Evolutionary conservation across 495 filamentous ascomycete species (phyloP).

Genomic region (Talaromyces liani): DNA sequence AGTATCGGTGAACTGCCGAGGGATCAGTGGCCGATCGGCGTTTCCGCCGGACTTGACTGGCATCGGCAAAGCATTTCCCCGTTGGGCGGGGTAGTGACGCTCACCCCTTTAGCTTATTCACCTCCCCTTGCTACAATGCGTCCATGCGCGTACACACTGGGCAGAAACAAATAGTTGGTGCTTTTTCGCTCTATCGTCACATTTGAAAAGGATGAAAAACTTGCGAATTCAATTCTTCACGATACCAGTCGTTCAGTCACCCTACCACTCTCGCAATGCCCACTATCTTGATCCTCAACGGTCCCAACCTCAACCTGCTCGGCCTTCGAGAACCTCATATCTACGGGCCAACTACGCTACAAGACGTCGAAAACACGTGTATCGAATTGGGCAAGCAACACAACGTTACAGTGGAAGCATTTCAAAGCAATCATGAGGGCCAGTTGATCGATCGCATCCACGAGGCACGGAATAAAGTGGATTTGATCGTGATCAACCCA

Average conservation of each 20-base stretch:
- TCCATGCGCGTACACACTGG: too few species aligned
- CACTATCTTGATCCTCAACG: slow-evolving; percentile 55
- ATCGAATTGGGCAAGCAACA: slow-evolving; percentile 23
- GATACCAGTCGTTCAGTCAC: not conserved
- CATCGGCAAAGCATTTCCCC: slow-evolving; percentile 5
- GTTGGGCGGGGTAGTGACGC: not conserved
- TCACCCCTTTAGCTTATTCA: not conserved
- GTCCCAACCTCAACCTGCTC: slow-evolving; percentile 62
- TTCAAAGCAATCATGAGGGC: slow-evolving; percentile 55
- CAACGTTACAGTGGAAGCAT: slow-evolving; percentile 26
- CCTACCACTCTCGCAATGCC: slow-evolving; percentile 13
- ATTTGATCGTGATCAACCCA: slow-evolving; percentile 52
- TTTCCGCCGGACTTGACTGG: not conserved
- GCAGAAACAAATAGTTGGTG: not conserved
- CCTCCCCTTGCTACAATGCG: not conserved
- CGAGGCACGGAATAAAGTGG: slow-evolving; percentile 28
- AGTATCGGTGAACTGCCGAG: slow-evolving; percentile 47
- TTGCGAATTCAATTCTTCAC: not conserved
- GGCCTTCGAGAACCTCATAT: slow-evolving; percentile 55
- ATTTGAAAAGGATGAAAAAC: not conserved
- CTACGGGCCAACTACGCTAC: slow-evolving; percentile 51
- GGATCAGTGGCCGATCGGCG: slow-evolving; percentile 32
- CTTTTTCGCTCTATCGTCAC: not conserved
- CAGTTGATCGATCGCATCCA: slow-evolving; percentile 44
- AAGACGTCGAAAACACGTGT: slow-evolving; percentile 35